phyloP scores from a whole-genome alignment of 305 asterid species.

The Fraxinus latifolia region DNA sequence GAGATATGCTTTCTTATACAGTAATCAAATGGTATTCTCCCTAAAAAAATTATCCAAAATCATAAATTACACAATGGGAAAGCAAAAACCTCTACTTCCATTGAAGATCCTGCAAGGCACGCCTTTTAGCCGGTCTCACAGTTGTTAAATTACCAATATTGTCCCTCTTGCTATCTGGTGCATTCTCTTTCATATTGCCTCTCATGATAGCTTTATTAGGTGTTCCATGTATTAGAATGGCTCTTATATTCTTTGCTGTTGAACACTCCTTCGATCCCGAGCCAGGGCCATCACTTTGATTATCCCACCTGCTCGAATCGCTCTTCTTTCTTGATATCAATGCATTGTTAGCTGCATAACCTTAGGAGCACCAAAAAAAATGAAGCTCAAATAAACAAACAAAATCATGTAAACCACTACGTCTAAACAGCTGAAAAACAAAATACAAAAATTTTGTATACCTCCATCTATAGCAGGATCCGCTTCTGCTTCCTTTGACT shows the following conservation, averaged over 20 bases:
- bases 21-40: not conserved
- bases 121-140: constrained; percentile 44
- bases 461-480: constrained; percentile 25
- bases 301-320: constrained; percentile 14
- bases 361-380: constrained; percentile 12
- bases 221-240: constrained; percentile 67
- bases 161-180: constrained; percentile 31
- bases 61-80: not conserved
- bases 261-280: constrained; percentile 19
- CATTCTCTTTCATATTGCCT: constrained; percentile 60
- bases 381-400: not conserved
- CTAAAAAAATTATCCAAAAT: not conserved
- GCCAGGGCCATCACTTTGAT: constrained; percentile 3
- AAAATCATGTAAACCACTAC: not conserved
- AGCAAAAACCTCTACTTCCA: constrained; percentile 25
- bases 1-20: constrained; percentile 34
- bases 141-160: constrained; percentile 32
- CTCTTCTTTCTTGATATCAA: constrained; percentile 6
- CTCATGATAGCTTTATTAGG: constrained; percentile 40
- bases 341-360: constrained; percentile 21
- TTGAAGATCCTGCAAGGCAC: constrained; percentile 45
- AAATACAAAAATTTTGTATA: constrained; percentile 12
- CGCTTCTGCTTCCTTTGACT: not conserved
- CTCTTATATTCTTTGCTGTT: constrained; percentile 41
- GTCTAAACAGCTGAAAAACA: not conserved